Evolutionary conservation across 352 stramenopile genomes (phyloP).

Genomic region (Pythium chondricola): DNA sequence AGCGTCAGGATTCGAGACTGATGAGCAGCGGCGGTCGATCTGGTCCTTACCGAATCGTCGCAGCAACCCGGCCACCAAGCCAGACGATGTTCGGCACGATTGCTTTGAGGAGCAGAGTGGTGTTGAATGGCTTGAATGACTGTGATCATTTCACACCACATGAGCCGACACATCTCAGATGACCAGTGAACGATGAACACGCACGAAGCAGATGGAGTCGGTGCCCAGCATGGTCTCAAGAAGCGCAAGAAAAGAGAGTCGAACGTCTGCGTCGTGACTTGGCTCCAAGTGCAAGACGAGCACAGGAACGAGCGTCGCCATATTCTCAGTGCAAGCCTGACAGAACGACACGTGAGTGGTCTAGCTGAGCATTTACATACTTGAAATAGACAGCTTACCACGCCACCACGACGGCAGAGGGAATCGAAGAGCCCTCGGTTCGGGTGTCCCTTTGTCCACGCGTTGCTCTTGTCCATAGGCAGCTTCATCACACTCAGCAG

Average conservation of each 20-base stretch:
- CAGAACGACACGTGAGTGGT: not conserved
- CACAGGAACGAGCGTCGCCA: constrained; percentile 51
- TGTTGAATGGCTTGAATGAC: constrained; percentile 61
- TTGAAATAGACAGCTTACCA: constrained; percentile 21
- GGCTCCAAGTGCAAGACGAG: constrained; percentile 63
- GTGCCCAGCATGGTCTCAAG: constrained; percentile 75
- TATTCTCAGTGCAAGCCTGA: constrained; percentile 57
- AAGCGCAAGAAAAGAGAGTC: constrained; percentile 76
- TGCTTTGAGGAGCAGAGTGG: constrained; percentile 53
- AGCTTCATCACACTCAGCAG: constrained; percentile 51
- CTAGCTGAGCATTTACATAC: not conserved
- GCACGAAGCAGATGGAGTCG: constrained; percentile 47
- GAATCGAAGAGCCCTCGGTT: constrained; percentile 73
- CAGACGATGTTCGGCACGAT: constrained; percentile 90
- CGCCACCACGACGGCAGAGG: constrained; percentile 54
- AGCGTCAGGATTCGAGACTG: too few relatives aligned
- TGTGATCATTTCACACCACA: too few relatives aligned
- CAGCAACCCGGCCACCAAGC: constrained; percentile 78
- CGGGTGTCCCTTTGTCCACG: constrained; percentile 59
- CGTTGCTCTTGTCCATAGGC: constrained; percentile 23
- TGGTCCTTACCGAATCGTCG: constrained; percentile 71
- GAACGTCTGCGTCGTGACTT: constrained; percentile 63
- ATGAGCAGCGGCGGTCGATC: too few relatives aligned
- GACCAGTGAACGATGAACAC: not conserved
- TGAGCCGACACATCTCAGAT: not conserved